These are phyloP conservation scores for Cyclotella baltica DNA, from an alignment of 108 stramenopile species.

Conservation along the genomic window DNA sequence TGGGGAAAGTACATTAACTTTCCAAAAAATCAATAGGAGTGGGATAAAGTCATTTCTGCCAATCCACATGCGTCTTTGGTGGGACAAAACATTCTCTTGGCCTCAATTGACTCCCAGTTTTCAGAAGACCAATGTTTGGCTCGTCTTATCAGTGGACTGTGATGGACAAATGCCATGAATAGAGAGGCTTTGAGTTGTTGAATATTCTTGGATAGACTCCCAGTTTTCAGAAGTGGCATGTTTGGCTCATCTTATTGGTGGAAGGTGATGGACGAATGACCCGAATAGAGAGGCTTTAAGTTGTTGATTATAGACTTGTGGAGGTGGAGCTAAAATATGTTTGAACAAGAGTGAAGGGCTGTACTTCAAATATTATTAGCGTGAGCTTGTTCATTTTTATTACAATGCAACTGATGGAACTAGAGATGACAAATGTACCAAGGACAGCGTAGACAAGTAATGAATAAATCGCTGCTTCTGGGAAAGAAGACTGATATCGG, in stretches of 20 bases:
- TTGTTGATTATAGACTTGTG: conserved; percentile 51
- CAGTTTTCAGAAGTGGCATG: too few species aligned
- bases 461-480: too few species aligned
- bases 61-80: conserved; percentile 71
- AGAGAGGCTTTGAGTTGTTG: conserved; percentile 59
- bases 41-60: conserved; percentile 53
- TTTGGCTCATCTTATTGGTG: too few species aligned
- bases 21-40: conserved; percentile 67
- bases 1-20: conserved; percentile 29
- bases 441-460: too few species aligned
- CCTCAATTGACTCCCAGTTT: conserved; percentile 35
- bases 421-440: conserved; percentile 66
- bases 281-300: too few species aligned
- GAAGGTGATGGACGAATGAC: too few species aligned
- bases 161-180: conserved; percentile 65
- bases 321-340: conserved; percentile 53
- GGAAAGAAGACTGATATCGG: too few species aligned
- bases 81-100: conserved; percentile 61
- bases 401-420: conserved; percentile 69
- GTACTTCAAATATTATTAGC: conserved; percentile 80
- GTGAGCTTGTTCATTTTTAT: conserved; percentile 66
- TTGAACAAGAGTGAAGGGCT: conserved; percentile 17
- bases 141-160: conserved; percentile 70
- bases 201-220: too few species aligned
- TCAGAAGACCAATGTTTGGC: conserved; percentile 75